Evolutionary conservation across 2,329 filamentous ascomycete species (phyloP).

Genomic region (Teratosphaeria destructans): DNA sequence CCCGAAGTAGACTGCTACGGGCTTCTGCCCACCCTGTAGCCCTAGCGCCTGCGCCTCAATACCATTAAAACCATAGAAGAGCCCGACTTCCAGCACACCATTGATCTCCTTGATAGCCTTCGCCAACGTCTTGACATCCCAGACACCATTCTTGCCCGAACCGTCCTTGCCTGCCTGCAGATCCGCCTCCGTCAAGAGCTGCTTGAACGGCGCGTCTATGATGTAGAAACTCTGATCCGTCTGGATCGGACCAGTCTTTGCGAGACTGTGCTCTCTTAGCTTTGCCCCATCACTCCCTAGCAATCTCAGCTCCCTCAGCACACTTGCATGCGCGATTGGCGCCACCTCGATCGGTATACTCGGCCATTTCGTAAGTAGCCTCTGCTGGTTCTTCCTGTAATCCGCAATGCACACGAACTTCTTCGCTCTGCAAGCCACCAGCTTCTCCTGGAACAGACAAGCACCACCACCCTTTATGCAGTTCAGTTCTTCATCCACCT

Average conservation of each 20-base stretch:
- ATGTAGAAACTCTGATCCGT: conserved; percentile 85
- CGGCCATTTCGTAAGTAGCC: conserved; percentile 68
- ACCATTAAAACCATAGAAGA: conserved; percentile 79
- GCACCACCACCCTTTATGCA: conserved; percentile 96
- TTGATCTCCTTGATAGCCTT: conserved; percentile 67
- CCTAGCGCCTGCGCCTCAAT: conserved; percentile 50
- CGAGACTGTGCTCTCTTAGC: conserved; percentile 60
- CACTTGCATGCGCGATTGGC: conserved; percentile 68
- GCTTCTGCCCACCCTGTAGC: conserved; percentile 69
- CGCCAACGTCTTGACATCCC: conserved; percentile 70
- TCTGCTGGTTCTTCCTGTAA: conserved; percentile 75
- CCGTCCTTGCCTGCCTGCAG: conserved; percentile 27
- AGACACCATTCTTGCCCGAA: conserved; percentile 49
- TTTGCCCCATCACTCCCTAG: conserved; percentile 64
- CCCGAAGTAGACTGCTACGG: conserved; percentile 89
- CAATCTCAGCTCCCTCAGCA: conserved; percentile 59
- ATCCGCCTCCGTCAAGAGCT: conserved; percentile 56
- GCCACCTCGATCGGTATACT: conserved; percentile 87
- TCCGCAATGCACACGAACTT: conserved; percentile 42
- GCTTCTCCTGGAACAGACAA: conserved; percentile 96
- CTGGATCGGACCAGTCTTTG: conserved; percentile 72
- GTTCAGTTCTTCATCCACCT: conserved; percentile 89
- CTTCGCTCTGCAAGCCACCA: conserved; percentile 58
- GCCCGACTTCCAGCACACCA: conserved; percentile 82
- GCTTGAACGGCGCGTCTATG: conserved; percentile 77